These are phyloP conservation scores for Melastoma candidum DNA, from an alignment of 441 rosid genomes.

Conservation along the genomic window DNA sequence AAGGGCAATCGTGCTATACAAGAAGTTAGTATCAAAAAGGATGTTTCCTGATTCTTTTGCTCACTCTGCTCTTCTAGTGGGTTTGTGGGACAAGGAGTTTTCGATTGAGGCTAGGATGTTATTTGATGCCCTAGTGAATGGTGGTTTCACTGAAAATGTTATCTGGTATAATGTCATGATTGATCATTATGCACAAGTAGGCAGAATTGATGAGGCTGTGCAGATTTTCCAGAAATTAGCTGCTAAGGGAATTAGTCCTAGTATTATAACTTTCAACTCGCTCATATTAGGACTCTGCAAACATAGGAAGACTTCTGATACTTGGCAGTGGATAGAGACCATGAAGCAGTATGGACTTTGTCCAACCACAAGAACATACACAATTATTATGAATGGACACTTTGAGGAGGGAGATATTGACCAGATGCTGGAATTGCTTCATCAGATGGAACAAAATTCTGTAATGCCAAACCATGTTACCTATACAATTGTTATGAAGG, in stretches of 20 bases:
- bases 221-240: conserved; percentile 26
- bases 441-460: conserved; percentile 39
- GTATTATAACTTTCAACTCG: conserved; percentile 56
- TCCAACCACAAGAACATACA: conserved; percentile 57
- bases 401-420: conserved; percentile 35
- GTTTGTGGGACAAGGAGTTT: conserved; percentile 47
- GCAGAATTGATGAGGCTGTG: conserved; percentile 39
- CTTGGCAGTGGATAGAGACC: conserved; percentile 35
- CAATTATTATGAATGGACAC: conserved; percentile 65
- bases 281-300: conserved; percentile 63
- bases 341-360: conserved; percentile 42
- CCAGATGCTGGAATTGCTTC: conserved; percentile 28
- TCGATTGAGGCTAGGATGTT: conserved; percentile 41
- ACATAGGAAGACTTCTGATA: conserved; percentile 32
- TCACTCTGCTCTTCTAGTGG: conserved; percentile 38
- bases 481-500: conserved; percentile 60
- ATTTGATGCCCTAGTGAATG: conserved; percentile 37
- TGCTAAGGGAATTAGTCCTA: conserved; percentile 46
- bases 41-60: conserved; percentile 39
- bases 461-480: conserved; percentile 44
- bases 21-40: conserved; percentile 36
- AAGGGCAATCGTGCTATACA: conserved; percentile 40
- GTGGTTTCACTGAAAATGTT: conserved; percentile 27
- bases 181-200: conserved; percentile 48
- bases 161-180: conserved; percentile 59